A percentile compares a stretch with the other conserved stretches of the same genome.
phyloP scores from a whole-genome alignment of 2,329 filamentous ascomycete genomes.

The Penicillium expansum region DNA sequence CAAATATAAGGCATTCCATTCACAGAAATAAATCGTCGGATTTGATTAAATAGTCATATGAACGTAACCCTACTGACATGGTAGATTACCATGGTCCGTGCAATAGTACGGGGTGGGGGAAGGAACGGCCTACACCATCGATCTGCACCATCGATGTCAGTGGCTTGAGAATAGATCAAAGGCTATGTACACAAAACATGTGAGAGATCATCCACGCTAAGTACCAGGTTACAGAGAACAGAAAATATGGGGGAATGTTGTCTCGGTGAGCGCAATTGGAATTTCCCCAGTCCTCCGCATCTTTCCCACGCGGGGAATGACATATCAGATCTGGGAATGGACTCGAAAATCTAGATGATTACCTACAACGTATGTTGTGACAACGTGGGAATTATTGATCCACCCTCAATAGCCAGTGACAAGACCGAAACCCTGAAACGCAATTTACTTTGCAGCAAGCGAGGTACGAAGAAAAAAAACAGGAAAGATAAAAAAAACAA shows the following conservation, averaged over 20 bases:
- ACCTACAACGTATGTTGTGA: too few relatives aligned
- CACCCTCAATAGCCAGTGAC: not conserved
- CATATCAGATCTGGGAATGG: not conserved
- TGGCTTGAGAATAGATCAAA: not conserved
- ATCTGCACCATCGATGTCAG: conserved; percentile 9
- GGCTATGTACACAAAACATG: too few relatives aligned
- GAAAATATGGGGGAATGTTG: not conserved
- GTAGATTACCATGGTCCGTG: not conserved
- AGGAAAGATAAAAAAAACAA: not conserved
- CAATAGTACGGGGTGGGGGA: not conserved
- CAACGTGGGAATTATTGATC: not conserved
- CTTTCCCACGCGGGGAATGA: conserved; percentile 4
- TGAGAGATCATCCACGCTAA: not conserved
- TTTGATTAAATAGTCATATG: too few relatives aligned
- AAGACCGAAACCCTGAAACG: not conserved
- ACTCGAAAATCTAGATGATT: not conserved
- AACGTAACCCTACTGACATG: too few relatives aligned
- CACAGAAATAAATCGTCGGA: too few relatives aligned
- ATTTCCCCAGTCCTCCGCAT: conserved; percentile 9
- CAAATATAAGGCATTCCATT: too few relatives aligned
- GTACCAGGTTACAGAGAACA: not conserved
- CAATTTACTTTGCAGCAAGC: not conserved
- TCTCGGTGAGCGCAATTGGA: conserved; percentile 4
- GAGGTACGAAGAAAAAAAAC: not conserved
- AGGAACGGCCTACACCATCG: not conserved